Percentiles rank a stretch among this genome's conserved stretches.
These are phyloP conservation scores for Claviceps spartinae DNA, from an alignment of 2,329 filamentous ascomycete species.

Conservation along the genomic window DNA sequence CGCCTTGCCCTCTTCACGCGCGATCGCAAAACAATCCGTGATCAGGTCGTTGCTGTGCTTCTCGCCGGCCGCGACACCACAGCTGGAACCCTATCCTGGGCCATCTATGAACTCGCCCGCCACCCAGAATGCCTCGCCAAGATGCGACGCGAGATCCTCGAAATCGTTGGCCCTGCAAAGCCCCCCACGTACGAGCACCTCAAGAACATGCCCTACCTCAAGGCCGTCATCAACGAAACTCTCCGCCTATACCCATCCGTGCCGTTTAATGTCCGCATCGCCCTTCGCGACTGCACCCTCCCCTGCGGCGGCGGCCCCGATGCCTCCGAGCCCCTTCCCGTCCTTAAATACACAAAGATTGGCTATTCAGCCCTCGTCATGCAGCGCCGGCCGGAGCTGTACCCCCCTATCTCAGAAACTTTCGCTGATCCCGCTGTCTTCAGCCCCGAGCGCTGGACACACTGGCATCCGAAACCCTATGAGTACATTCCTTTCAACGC, in stretches of 20 bases:
- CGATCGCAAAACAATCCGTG: conserved; percentile 56
- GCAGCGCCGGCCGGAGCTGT: conserved; percentile 36
- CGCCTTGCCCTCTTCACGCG: conserved; percentile 66
- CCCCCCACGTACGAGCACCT: conserved; percentile 64
- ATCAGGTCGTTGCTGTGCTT: conserved; percentile 72
- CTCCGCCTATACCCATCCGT: conserved; percentile 66
- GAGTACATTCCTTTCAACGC: conserved; percentile 42
- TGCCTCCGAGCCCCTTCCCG: conserved; percentile 22
- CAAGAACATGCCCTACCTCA: conserved; percentile 77
- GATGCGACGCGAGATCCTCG: conserved; percentile 59
- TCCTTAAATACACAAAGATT: conserved; percentile 32
- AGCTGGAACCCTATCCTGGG: conserved; percentile 66
- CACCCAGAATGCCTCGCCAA: conserved; percentile 53
- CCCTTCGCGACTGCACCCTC: conserved; percentile 60
- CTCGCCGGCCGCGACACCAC: conserved; percentile 84
- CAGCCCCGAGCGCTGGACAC: conserved; percentile 37
- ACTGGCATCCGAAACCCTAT: conserved; percentile 38
- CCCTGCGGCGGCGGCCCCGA: conserved; percentile 52
- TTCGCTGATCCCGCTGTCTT: conserved; percentile 26
- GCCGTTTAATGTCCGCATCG: conserved; percentile 64
- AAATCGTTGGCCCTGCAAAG: conserved; percentile 47
- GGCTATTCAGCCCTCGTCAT: conserved; percentile 37
- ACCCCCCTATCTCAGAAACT: conserved; percentile 26
- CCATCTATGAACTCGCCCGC: conserved; percentile 66
- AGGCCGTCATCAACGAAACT: conserved; percentile 61